Evolutionary conservation across 2,329 filamentous ascomycete genomes (phyloP).

Genomic region (Microdochium paspali): DNA sequence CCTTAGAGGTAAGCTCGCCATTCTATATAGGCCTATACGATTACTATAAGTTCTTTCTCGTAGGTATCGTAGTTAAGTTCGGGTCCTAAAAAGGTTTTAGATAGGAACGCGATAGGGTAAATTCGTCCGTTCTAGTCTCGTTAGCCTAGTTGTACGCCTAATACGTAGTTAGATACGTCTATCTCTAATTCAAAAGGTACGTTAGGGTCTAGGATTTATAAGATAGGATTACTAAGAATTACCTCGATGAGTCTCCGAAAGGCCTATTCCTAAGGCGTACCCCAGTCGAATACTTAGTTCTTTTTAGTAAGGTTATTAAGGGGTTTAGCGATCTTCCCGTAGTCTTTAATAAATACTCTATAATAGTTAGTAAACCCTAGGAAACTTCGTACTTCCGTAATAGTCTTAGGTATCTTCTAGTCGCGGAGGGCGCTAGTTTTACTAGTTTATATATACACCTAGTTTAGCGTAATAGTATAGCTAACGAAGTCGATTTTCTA

Average conservation of each 20-base stretch:
- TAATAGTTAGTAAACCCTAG: slow-evolving; percentile 24
- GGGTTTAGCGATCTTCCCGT: slow-evolving; percentile 8
- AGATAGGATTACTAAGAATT: neutral
- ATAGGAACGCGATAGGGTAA: slow-evolving; percentile 7
- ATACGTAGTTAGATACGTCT: slow-evolving; percentile 10
- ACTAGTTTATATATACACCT: slow-evolving; percentile 14
- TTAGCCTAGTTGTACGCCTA: slow-evolving; percentile 2
- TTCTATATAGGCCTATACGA: slow-evolving; percentile 15
- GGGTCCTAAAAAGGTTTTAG: slow-evolving; percentile 4
- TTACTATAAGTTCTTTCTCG: slow-evolving; percentile 24
- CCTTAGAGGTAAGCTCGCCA: slow-evolving; percentile 12
- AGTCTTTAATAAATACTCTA: slow-evolving; percentile 15
- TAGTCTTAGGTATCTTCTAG: slow-evolving; percentile 10
- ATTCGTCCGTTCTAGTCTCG: slow-evolving; percentile 1
- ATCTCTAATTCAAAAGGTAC: slow-evolving; percentile 10
- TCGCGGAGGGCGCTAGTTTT: slow-evolving; percentile 15
- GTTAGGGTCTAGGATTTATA: neutral
- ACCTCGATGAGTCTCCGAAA: slow-evolving; percentile 1
- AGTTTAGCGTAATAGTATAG: slow-evolving; percentile 14
- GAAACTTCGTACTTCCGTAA: slow-evolving; percentile 14
- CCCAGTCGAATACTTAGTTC: neutral
- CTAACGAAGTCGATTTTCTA: slow-evolving; percentile 17
- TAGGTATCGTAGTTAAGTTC: slow-evolving; percentile 22
- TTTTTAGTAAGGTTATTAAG: slow-evolving; percentile 8
- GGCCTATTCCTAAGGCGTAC: neutral